Conservation (phyloP, 192 early-diverging fungal genomes). For the Hyaloraphidium curvatum region DNA sequence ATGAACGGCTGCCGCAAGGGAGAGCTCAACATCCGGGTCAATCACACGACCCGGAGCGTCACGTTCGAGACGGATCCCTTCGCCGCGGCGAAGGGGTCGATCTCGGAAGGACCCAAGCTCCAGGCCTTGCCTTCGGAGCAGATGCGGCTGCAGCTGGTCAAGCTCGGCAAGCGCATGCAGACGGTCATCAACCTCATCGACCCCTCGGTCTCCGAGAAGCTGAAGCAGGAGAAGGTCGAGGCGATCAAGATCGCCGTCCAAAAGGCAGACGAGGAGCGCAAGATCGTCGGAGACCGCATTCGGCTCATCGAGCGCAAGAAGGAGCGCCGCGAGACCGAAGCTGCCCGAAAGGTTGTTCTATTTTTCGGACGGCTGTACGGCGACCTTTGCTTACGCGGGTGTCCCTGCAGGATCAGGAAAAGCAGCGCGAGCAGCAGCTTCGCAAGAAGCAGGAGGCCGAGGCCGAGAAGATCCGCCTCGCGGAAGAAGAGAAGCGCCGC, state of each 20-base stretch:
- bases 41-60: constrained; percentile 74
- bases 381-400: not conserved
- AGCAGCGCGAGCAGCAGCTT: constrained; percentile 21
- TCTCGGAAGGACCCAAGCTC: constrained; percentile 62
- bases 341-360: not conserved
- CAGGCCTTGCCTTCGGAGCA: constrained; percentile 52
- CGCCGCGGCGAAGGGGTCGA: constrained; percentile 44
- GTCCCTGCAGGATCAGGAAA: constrained; percentile 14
- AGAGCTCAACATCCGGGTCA: constrained; percentile 85
- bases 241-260: constrained; percentile 51
- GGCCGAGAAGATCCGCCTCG: constrained; percentile 54
- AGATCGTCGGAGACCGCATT: constrained; percentile 51
- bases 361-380: not conserved
- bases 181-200: constrained; percentile 70
- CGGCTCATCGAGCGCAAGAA: constrained; percentile 82
- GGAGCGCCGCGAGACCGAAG: constrained; percentile 54
- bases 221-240: constrained; percentile 39
- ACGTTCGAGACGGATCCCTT: constrained; percentile 89
- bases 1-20: constrained; percentile 95
- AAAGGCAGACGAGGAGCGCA: constrained; percentile 64
- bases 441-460: constrained; percentile 61
- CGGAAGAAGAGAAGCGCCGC: constrained; percentile 66
- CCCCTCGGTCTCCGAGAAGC: constrained; percentile 44
- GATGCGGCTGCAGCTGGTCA: constrained; percentile 81
- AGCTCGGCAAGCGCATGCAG: constrained; percentile 66